phyloP scores from a whole-genome alignment of 148 eudicot species.

The Rhododendron ovatum region DNA sequence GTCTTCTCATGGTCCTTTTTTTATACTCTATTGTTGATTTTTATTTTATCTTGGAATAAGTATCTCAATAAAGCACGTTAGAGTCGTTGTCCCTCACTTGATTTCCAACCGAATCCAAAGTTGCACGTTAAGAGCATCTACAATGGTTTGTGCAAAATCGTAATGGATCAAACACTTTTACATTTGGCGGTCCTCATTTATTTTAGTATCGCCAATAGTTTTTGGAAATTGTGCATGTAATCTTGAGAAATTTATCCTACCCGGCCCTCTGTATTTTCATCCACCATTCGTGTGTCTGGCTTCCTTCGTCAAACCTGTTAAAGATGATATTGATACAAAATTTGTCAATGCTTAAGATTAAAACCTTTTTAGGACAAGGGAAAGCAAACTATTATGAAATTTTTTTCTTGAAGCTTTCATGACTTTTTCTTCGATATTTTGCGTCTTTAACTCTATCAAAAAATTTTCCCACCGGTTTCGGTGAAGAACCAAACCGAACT shows the following conservation, averaged over 20 bases:
- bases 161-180: neutral
- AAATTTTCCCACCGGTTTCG: no score
- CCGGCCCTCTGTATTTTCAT: neutral
- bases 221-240: neutral
- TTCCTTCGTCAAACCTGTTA: no score
- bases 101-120: neutral
- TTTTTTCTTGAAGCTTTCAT: neutral
- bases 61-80: neutral
- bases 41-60: neutral
- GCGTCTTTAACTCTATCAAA: no score
- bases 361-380: no score
- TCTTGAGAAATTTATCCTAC: neutral
- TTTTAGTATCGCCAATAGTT: neutral
- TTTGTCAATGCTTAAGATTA: no score
- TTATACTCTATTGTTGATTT: neutral
- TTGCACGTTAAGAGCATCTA: neutral
- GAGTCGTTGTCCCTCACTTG: neutral
- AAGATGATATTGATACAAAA: no score
- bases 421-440: no score
- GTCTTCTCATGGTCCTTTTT: neutral
- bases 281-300: neutral
- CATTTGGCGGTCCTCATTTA: neutral
- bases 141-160: neutral
- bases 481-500: no score
- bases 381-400: no score